Evolutionary conservation across 202 grass and related monocot genomes (phyloP).

Genomic region (Zoysia matrella): DNA sequence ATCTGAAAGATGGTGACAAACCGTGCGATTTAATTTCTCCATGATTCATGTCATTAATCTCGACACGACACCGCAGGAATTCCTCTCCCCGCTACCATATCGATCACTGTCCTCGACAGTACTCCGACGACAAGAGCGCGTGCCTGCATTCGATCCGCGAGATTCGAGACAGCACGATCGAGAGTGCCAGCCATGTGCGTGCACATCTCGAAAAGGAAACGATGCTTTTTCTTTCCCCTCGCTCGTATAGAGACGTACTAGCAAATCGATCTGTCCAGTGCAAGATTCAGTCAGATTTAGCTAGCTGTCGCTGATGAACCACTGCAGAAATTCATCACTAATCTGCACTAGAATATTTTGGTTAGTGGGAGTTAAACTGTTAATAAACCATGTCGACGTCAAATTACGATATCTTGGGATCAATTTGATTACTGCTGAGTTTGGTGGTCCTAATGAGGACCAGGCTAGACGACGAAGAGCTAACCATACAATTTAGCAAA

Average conservation of each 20-base stretch:
- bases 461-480: not conserved
- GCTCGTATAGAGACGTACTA: not conserved
- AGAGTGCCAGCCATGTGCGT: conserved; percentile 1
- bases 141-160: not conserved
- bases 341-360: conserved; percentile 33
- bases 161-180: conserved; percentile 15
- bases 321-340: not conserved
- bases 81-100: too few relatives aligned
- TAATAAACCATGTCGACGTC: not conserved
- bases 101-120: not conserved
- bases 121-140: not conserved
- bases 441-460: not conserved
- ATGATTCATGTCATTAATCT: conserved; percentile 12
- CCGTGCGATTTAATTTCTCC: not conserved
- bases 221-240: not conserved
- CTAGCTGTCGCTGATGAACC: not conserved
- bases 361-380: not conserved
- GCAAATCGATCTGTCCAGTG: not conserved
- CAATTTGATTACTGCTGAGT: not conserved
- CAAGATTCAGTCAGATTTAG: conserved; percentile 24
- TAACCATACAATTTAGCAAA: not conserved
- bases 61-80: conserved; percentile 5
- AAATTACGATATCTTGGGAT: not conserved
- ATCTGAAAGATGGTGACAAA: conserved; percentile 1
- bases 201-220: conserved; percentile 3